Percentiles rank a stretch among this genome's conserved stretches.
These are phyloP conservation scores for Xylariaceae sp. DNA, from an alignment of 2,329 filamentous ascomycete genomes.

Conservation along the genomic window DNA sequence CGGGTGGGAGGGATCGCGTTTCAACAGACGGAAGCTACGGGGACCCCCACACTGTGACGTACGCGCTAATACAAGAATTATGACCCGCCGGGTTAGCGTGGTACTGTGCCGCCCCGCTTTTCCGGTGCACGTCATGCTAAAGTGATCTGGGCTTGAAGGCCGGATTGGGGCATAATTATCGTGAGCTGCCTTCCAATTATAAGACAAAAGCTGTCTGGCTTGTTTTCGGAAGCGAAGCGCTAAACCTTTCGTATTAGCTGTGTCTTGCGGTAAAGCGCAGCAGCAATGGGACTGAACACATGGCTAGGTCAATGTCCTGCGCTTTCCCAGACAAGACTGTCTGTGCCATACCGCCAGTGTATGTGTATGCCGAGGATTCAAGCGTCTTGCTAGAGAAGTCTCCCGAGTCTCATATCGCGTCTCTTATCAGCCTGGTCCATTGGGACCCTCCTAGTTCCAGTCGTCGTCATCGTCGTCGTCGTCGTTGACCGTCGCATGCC, in stretches of 20 bases:
- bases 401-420: slow-evolving; percentile 1
- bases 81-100: background rate
- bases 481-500: slow-evolving; percentile 37
- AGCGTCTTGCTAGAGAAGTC: background rate
- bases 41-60: slow-evolving; percentile 10
- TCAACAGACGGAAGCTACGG: slow-evolving; percentile 1
- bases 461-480: slow-evolving; percentile 48
- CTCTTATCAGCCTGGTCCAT: slow-evolving; percentile 1
- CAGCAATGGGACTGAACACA: background rate
- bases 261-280: background rate
- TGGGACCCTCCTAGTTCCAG: slow-evolving; percentile 47
- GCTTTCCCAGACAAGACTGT: background rate
- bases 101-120: background rate
- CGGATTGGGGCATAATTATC: no score
- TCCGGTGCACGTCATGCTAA: background rate
- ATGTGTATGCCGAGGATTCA: background rate
- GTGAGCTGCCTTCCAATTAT: no score
- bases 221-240: background rate
- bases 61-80: slow-evolving; percentile 6
- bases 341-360: no score
- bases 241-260: slow-evolving; percentile 1
- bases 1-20: slow-evolving; percentile 4
- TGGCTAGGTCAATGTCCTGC: background rate
- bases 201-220: background rate
- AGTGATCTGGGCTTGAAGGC: no score